These are phyloP conservation scores for Trifolium fragiferum DNA, from an alignment of 306 rosid genomes.

Conservation along the genomic window DNA sequence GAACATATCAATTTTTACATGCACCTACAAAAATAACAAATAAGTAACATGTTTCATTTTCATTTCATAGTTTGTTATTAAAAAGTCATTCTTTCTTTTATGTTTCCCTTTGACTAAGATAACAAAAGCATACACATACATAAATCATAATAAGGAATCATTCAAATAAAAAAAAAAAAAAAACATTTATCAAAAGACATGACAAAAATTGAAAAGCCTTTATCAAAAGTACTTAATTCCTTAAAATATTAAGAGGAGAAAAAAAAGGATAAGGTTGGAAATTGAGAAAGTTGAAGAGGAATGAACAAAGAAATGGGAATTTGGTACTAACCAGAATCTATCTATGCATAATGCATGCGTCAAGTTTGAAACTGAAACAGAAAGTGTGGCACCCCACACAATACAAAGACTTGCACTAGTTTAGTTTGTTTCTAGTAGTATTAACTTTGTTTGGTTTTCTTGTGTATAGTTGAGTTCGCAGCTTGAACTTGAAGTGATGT, in stretches of 20 bases:
- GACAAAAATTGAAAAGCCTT: conserved; percentile 36
- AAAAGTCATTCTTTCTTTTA: too few species aligned
- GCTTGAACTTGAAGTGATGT: too few species aligned
- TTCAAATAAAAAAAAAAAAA: too few species aligned
- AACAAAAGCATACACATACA: too few species aligned
- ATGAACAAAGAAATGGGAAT: conserved; percentile 40
- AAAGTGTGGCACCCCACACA: neutral
- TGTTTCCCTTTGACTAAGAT: too few species aligned
- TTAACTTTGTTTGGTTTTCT: too few species aligned
- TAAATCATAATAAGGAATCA: too few species aligned
- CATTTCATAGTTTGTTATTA: neutral
- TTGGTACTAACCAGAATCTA: conserved; percentile 35
- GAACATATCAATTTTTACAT: neutral
- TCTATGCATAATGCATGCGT: conserved; percentile 44
- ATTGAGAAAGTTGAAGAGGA: conserved; percentile 3
- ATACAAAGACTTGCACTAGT: neutral
- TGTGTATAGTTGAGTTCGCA: too few species aligned
- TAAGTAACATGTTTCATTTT: neutral
- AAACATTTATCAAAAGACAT: too few species aligned
- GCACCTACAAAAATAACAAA: neutral
- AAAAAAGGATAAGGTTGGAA: neutral
- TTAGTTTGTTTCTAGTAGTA: too few species aligned
- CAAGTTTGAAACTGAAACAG: neutral
- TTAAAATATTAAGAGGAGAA: conserved; percentile 37
- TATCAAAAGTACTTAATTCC: conserved; percentile 38